Conservation (phyloP, 2,329 filamentous ascomycete species). For the Emergomyces orientalis region DNA sequence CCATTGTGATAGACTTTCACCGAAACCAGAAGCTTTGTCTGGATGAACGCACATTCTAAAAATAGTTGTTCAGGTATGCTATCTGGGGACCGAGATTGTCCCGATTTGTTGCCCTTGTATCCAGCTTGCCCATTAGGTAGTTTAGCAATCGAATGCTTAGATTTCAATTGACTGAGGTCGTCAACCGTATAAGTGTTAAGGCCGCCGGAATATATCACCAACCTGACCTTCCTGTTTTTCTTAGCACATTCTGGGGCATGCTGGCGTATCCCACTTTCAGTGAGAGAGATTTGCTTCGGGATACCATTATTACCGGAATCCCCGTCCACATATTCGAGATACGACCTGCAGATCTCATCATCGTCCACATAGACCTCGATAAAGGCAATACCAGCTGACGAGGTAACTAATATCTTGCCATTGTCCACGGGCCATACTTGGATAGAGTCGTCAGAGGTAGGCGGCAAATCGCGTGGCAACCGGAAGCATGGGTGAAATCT, state of each 20-base stretch:
- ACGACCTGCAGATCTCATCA: constrained; percentile 66
- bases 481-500: constrained; percentile 84
- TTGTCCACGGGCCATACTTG: constrained; percentile 80
- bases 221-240: constrained; percentile 55
- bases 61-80: constrained; percentile 63
- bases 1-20: constrained; percentile 68
- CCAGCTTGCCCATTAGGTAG: constrained; percentile 65
- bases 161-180: constrained; percentile 62
- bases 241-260: constrained; percentile 63
- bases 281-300: constrained; percentile 64
- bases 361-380: constrained; percentile 76
- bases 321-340: constrained; percentile 67
- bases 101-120: constrained; percentile 70
- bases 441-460: constrained; percentile 61
- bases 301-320: constrained; percentile 47
- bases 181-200: constrained; percentile 65
- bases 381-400: constrained; percentile 72
- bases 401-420: constrained; percentile 64
- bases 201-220: constrained; percentile 67
- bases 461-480: constrained; percentile 62
- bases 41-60: constrained; percentile 57
- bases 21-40: constrained; percentile 63
- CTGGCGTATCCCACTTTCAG: constrained; percentile 63
- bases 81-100: constrained; percentile 57
- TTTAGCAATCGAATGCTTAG: constrained; percentile 64